Evolutionary conservation across 2,329 filamentous ascomycete genomes (phyloP), one percentile per base, ranked within the genome.

Genomic region (Colletotrichum trifolii): DNA sequence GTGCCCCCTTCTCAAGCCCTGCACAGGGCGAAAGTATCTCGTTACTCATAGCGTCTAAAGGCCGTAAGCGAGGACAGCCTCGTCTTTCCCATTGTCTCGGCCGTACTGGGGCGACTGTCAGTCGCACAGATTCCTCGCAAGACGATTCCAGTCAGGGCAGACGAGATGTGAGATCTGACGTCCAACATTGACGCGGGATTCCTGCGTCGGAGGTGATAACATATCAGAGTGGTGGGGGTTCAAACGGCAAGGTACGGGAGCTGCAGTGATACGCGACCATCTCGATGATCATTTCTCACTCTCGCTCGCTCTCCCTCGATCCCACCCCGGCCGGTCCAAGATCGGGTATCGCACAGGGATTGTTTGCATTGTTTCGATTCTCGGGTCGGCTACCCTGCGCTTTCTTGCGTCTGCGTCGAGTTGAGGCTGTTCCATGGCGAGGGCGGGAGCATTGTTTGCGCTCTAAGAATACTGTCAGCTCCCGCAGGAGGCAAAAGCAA

Each of bases 391-490:
- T 25, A 25, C 25, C 25, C 25, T 25, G 25, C 25, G 25, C 25
- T 25, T 25, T 3, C 25, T 25, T 25, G 25, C 25, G 25, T 25
- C 25, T 25, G 25, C 42, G 9, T 35, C 47, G n/a, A 38, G 35
- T 25, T 39, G 39, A 45, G 11, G 34, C 13, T 46, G 25, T 10
- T n/a, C 42, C 52, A 62, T 65, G 58, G 62, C 47, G 52, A 62
- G 36, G 46, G 52, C n/a, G 55, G 45, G 47, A 61, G 39, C 50
- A 36, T 65, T 62, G 58, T 62, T 65, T 62, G 58, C 25, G 47
- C 25, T 15, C 46, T 35, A 33, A 45, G 35, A 25, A 33, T 36
- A 50, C 54, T 60, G 56, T 60, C 49, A 60, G 56, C 49, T 60
- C 38, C 56, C 49, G 25, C 25, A 25, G 25, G 25, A 25, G 25